Evolutionary conservation across 2,329 filamentous ascomycete species (phyloP).

Genomic region (Phoma sp.): DNA sequence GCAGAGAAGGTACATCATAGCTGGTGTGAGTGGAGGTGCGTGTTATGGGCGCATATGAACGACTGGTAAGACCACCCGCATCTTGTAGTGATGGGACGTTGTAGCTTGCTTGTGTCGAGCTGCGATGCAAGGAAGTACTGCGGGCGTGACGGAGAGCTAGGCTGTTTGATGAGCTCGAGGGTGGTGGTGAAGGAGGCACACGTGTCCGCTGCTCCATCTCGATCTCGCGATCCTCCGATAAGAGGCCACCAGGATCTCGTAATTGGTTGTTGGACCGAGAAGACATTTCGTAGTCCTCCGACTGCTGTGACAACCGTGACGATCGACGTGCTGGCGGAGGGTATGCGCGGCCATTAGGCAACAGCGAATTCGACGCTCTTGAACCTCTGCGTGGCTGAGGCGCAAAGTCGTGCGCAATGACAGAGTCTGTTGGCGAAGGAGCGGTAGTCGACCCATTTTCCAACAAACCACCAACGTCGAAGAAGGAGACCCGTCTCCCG

Average conservation of each 20-base stretch:
- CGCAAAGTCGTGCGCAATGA: slow-evolving; percentile 53
- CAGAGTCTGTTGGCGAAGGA: slow-evolving; percentile 44
- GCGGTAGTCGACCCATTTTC: slow-evolving; percentile 55
- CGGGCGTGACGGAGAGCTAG: slow-evolving; percentile 17
- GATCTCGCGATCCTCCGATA: slow-evolving; percentile 34
- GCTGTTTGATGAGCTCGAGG: slow-evolving; percentile 23
- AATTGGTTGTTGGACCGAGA: slow-evolving; percentile 29
- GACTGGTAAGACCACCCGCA: slow-evolving; percentile 34
- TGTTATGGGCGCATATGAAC: slow-evolving; percentile 15
- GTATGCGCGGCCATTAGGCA: slow-evolving; percentile 32
- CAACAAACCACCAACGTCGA: slow-evolving; percentile 81
- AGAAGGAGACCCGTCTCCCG: slow-evolving; percentile 73
- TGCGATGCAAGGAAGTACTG: slow-evolving; percentile 25
- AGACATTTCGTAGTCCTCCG: slow-evolving; percentile 42
- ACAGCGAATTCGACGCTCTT: slow-evolving; percentile 36
- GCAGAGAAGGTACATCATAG: slow-evolving; percentile 34
- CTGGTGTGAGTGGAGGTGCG: slow-evolving; percentile 34
- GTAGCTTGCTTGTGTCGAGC: slow-evolving; percentile 30
- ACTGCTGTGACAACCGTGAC: slow-evolving; percentile 44
- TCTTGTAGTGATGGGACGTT: slow-evolving; percentile 39
- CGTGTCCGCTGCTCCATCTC: slow-evolving; percentile 22
- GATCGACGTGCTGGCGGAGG: slow-evolving; percentile 37
- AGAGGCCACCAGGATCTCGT: slow-evolving; percentile 34
- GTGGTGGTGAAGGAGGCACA: slow-evolving; percentile 21
- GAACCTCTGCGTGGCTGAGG: slow-evolving; percentile 39